A percentile compares a stretch with the other conserved stretches of the same genome.
Conservation (phyloP, 805 yeast genomes). For the Ascoidea tarda region DNA sequence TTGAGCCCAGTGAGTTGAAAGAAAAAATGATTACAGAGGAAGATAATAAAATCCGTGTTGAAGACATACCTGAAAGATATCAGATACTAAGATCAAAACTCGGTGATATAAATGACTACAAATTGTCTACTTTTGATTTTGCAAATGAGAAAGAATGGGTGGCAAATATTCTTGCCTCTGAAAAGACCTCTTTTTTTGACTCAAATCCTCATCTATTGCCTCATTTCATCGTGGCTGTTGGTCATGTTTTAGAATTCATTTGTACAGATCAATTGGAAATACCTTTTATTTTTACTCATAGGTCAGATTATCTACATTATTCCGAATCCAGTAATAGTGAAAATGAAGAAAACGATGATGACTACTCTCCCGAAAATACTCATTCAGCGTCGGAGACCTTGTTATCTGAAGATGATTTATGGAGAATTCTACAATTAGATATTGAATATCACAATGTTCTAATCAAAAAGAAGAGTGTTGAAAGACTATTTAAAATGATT, state of each 20-base stretch:
- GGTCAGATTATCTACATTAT: slow-evolving; percentile 72
- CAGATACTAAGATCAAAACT: slow-evolving; percentile 50
- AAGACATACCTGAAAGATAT: slow-evolving; percentile 86
- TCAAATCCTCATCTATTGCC: slow-evolving; percentile 15
- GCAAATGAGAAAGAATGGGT: slow-evolving; percentile 71
- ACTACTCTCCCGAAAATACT: slow-evolving; percentile 20
- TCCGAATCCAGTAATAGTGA: slow-evolving; percentile 26
- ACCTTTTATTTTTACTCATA: slow-evolving; percentile 90
- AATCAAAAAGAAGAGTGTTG: slow-evolving; percentile 55
- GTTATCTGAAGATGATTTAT: slow-evolving; percentile 70
- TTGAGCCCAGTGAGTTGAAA: slow-evolving; percentile 86
- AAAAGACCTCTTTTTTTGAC: slow-evolving; percentile 32
- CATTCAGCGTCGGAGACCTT: slow-evolving; percentile 26
- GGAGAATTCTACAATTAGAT: slow-evolving; percentile 83
- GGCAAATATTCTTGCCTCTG: slow-evolving; percentile 42
- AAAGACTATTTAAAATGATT: slow-evolving; percentile 38
- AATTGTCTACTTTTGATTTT: slow-evolving; percentile 52
- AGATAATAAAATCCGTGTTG: slow-evolving; percentile 75
- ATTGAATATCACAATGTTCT: slow-evolving; percentile 77
- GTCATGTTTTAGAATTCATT: slow-evolving; percentile 55
- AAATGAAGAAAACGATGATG: slow-evolving; percentile 3
- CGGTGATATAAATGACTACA: slow-evolving; percentile 41
- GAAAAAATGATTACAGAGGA: slow-evolving; percentile 85
- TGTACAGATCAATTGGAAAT: slow-evolving; percentile 76
- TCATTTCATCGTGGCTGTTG: slow-evolving; percentile 58